Conservation (phyloP, 441 rosid species). For the Jatropha multifida region DNA sequence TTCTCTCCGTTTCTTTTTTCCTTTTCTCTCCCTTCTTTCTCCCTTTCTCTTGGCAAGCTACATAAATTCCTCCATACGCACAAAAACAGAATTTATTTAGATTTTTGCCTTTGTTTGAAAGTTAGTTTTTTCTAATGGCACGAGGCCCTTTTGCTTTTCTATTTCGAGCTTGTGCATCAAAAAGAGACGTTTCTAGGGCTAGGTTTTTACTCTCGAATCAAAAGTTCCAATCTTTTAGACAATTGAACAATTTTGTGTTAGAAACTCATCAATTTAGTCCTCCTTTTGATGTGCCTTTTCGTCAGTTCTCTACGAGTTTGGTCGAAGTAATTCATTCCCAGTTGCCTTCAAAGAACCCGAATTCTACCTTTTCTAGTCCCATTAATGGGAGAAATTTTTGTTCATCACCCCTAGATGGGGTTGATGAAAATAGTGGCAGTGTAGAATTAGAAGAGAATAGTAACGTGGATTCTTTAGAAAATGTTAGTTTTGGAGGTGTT, state of each 20-base stretch:
- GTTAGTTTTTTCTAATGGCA: constrained; percentile 37
- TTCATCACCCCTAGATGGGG: constrained; percentile 26
- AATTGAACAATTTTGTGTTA: constrained; percentile 23
- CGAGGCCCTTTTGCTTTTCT: constrained; percentile 41
- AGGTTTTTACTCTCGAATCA: constrained; percentile 24
- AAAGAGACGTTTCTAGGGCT: constrained; percentile 25
- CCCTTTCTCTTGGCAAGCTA: constrained; percentile 11
- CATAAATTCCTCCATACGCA: background rate
- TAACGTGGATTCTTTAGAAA: constrained; percentile 13
- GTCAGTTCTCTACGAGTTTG: constrained; percentile 23
- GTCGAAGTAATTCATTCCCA: constrained; percentile 17
- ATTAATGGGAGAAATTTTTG: constrained; percentile 32
- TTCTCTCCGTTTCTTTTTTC: constrained; percentile 17
- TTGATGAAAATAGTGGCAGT: constrained; percentile 9
- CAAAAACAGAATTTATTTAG: background rate
- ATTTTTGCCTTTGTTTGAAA: background rate
- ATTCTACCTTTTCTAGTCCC: background rate
- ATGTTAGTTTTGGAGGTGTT: constrained; percentile 7
- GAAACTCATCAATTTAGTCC: constrained; percentile 17
- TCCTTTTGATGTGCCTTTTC: constrained; percentile 20
- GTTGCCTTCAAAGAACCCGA: constrained; percentile 8
- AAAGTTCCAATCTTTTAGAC: constrained; percentile 29
- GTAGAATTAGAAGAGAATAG: constrained; percentile 14
- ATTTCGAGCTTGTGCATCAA: constrained; percentile 37
- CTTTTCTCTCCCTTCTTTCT: background rate